phyloP scores from a whole-genome alignment of 345 rosid genomes.

The Isatis tinctoria region DNA sequence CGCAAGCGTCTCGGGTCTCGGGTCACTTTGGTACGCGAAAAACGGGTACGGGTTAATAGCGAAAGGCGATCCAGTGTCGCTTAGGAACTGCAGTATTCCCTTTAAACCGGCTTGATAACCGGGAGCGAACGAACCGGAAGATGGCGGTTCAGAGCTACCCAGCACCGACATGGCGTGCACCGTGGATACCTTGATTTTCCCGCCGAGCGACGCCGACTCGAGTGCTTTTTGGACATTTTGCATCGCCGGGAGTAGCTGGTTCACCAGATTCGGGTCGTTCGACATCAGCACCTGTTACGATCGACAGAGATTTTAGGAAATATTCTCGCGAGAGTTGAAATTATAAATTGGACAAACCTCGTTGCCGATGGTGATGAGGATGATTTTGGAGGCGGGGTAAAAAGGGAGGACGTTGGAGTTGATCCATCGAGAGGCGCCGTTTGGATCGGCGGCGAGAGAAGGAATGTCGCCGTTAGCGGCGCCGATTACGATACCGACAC shows the following conservation, averaged over 20 bases:
- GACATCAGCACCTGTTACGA: slow-evolving; percentile 54
- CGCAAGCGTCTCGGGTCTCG: slow-evolving; percentile 80
- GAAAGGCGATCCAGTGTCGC: slow-evolving; percentile 71
- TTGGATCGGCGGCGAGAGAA: slow-evolving; percentile 72
- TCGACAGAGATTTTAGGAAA: not conserved
- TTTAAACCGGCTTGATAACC: slow-evolving; percentile 52
- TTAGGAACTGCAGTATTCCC: slow-evolving; percentile 62
- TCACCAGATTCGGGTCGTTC: slow-evolving; percentile 60
- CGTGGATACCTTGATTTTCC: slow-evolving; percentile 80
- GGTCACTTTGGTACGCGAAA: slow-evolving; percentile 86
- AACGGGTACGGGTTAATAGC: slow-evolving; percentile 88
- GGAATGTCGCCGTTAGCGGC: slow-evolving; percentile 73
- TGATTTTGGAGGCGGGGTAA: slow-evolving; percentile 82
- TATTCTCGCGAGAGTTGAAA: not conserved
- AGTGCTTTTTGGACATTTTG: slow-evolving; percentile 74
- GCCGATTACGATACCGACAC: slow-evolving; percentile 75
- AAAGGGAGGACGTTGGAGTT: slow-evolving; percentile 63
- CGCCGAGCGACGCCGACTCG: slow-evolving; percentile 60
- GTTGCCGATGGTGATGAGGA: slow-evolving; percentile 80
- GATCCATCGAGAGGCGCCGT: slow-evolving; percentile 74
- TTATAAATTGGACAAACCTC: slow-evolving; percentile 45
- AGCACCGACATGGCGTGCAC: slow-evolving; percentile 86
- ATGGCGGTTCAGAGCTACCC: slow-evolving; percentile 79
- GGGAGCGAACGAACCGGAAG: slow-evolving; percentile 60
- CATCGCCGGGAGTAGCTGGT: slow-evolving; percentile 88